Evolutionary conservation across 2,329 filamentous ascomycete species (phyloP), one percentile per base, ranked within the genome.

Genomic region (Elsinoe arachidis): DNA sequence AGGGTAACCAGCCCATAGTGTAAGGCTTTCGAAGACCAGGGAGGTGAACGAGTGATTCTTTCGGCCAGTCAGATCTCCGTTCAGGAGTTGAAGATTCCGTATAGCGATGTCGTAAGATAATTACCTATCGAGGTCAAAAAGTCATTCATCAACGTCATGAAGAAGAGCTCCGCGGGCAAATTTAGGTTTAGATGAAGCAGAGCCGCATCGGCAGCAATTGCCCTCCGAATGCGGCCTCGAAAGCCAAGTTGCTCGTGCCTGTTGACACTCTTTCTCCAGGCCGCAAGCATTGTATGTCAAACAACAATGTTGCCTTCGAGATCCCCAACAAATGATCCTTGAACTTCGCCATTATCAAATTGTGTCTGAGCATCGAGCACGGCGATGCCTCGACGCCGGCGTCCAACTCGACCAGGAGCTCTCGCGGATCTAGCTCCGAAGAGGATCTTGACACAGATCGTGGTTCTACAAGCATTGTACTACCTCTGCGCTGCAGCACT

Each of bases 391-490:
- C 77, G 78, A 60, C 78, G 80, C 64, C 80, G 83, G 64, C 80
- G 81, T 57, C 82, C 81, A 61, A 82, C 82, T 63, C 80, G 82
- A 65, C 80, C 84, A 54, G 84, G 84, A 70, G 81, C 83, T 59
- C 78, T 86, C 63, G 79, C 80, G 55, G 83, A 87, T 67, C 81
- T 87, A 55, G 79, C 83, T 43, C 85, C 85, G 46, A 75, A 83
- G 59, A 82, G 82, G 66, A 87, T 88, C 70, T 71, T 86, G 60
- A 78, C 78, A 49, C 84, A 87, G 70, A 88, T 88, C 65, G 61
- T 82, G 58, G 66, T 85, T 41, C 77, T 88, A 5, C 85, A 88
- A 67, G 65, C 79, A 43, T 78, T 79, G 61, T 87, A 85, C 73
- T 88, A 88, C 75, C 73, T 71, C 60, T 78, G 76, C 63, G 83